phyloP scores from a whole-genome alignment of 352 stramenopile species.

The Phytophthora kernoviae region DNA sequence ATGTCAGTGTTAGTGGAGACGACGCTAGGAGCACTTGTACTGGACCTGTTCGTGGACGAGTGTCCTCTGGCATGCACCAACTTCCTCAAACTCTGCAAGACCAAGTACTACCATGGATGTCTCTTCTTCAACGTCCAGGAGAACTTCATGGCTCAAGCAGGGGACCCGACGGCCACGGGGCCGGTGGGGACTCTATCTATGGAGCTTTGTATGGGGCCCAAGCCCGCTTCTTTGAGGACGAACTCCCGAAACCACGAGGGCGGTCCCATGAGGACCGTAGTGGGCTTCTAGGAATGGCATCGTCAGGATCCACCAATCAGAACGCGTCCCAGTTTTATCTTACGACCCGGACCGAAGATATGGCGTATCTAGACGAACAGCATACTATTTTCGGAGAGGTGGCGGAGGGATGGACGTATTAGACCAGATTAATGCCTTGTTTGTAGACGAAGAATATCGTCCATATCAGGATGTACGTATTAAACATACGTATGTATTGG shows the following conservation, averaged over 20 bases:
- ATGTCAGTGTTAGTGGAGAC: constrained; percentile 96
- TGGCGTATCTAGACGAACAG: constrained; percentile 91
- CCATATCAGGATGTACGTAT: constrained; percentile 98
- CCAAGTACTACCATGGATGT: constrained; percentile 94
- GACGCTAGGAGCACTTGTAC: constrained; percentile 88
- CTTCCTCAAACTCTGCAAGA: constrained; percentile 96
- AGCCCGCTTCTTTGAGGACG: constrained; percentile 81
- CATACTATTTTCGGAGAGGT: constrained; percentile 94
- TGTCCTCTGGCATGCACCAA: constrained; percentile 87
- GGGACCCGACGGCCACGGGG: constrained; percentile 93
- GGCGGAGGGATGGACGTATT: constrained; percentile 95
- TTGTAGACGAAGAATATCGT: constrained; percentile 94
- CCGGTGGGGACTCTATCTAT: constrained; percentile 94
- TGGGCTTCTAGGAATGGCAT: constrained; percentile 86
- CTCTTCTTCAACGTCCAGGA: constrained; percentile 97
- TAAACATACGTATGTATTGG: constrained; percentile 90
- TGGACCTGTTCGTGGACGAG: constrained; percentile 91
- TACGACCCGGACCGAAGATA: constrained; percentile 90
- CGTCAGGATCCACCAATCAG: constrained; percentile 60
- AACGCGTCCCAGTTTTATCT: constrained; percentile 97
- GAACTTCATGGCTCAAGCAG: constrained; percentile 93
- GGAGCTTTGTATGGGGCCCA: constrained; percentile 91
- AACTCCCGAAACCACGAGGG: constrained; percentile 45
- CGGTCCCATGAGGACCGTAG: constrained; percentile 60
- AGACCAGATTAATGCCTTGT: constrained; percentile 94